Percentiles rank a stretch among this genome's conserved stretches.
Conservation (phyloP, 1,284 basidiomycete species). For the Cutaneotrichosporon cyanovorans region DNA sequence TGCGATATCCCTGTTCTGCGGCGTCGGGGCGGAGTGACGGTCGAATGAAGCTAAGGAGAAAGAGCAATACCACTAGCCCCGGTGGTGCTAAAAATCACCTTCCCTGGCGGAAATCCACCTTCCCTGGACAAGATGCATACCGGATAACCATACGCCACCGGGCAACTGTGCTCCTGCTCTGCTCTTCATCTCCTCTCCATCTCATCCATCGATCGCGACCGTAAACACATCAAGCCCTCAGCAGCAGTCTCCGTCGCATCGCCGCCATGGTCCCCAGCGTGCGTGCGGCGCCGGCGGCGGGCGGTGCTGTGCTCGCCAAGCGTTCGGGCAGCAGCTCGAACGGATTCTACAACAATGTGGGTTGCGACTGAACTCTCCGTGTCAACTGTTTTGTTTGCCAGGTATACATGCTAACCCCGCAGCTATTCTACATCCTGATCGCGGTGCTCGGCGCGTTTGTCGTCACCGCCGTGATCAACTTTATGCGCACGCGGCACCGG, state of each 20-base stretch:
- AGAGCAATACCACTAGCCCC: no score
- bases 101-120: no score
- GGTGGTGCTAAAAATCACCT: no score
- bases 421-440: constrained; percentile 44
- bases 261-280: neutral
- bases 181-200: no score
- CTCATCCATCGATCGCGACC: no score
- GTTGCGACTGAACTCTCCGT: neutral
- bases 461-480: constrained; percentile 31
- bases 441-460: constrained; percentile 38
- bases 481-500: constrained; percentile 31
- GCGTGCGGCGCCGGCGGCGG: neutral
- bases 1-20: no score
- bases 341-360: constrained; percentile 8
- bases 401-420: neutral
- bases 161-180: no score
- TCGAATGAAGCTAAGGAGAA: no score
- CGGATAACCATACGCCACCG: no score
- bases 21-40: no score
- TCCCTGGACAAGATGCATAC: no score
- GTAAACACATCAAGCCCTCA: no score
- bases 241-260: neutral
- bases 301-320: neutral
- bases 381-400: neutral
- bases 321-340: neutral